Base-by-base conservation (phyloP, 805 yeast genomes). In the Suhomyces sp. region DNA sequence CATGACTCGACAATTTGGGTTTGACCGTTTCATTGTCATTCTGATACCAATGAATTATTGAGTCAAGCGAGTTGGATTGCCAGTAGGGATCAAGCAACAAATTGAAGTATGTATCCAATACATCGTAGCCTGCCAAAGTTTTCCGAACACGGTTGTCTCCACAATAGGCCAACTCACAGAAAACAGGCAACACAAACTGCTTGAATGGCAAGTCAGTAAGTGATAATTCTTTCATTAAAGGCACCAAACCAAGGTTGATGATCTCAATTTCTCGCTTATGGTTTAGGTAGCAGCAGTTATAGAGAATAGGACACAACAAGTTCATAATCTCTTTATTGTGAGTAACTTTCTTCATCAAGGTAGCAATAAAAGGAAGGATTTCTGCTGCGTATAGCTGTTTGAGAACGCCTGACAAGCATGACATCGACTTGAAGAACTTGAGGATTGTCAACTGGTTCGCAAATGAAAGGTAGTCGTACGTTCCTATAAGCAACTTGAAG, bases 21-120 rank as follows among this genome's bases (percentile, higher is more conserved):
- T 48, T 58, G 7, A 61, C 62, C 42, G 48, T 65, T 6, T 52
- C 57, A 4, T 65, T 63, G 47, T 67, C 69, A 50, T 57, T 71
- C 57, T 64, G 62, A 54, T 57, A 64, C 83, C 76, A 78, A 56
- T 60, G 64, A 8, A 76, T 46, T 2, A 82, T 68, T 0, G 85
- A 76, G 27, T 82, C 84, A 55, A 80, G 69, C 2, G 85, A 81
- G 60, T 78, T 80, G 17, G 79, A 76, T 61, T 80, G 84, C 85
- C 86, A 82, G 57, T 81, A 80, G 0, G 82, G 77, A 58, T 83
- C 85, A 8, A 72, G 57, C 4, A 80, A 60, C 13, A 82, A 66
- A 13, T 67, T 63, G 36, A 73, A 66, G 53, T 81, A 76, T 1
- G 69, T 69, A 4, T 66, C 60, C 24, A 80, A 60, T 5, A 78